phyloP scores from a whole-genome alignment of 2,329 filamentous ascomycete genomes.

The Dryadomyces quercus-mongolicae region DNA sequence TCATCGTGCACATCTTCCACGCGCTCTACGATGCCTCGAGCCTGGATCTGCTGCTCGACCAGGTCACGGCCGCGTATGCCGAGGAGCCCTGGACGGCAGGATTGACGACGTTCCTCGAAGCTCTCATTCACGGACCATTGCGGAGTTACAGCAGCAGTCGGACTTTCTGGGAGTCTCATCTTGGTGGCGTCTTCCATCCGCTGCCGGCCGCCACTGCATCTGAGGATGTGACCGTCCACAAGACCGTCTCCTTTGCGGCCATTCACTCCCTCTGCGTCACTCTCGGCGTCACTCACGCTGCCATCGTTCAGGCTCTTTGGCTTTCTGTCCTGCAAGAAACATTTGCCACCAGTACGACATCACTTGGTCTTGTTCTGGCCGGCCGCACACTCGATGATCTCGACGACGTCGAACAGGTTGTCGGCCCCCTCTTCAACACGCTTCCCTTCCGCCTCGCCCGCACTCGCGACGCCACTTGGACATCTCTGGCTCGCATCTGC shows the following conservation, averaged over 20 bases:
- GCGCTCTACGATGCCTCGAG: conserved; percentile 79
- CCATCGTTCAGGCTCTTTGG: conserved; percentile 68
- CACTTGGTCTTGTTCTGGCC: conserved; percentile 70
- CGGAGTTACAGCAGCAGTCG: conserved; percentile 25
- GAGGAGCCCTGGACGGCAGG: conserved; percentile 13
- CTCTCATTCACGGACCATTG: conserved; percentile 59
- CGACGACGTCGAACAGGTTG: conserved; percentile 51
- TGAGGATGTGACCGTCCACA: conserved; percentile 15
- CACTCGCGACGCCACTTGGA: conserved; percentile 35
- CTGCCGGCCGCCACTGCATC: conserved; percentile 12
- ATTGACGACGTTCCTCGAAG: conserved; percentile 52
- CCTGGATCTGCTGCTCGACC: conserved; percentile 52
- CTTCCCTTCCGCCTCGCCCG: conserved; percentile 50
- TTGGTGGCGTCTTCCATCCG: conserved; percentile 24
- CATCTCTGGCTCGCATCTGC: conserved; percentile 46
- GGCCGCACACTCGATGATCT: conserved; percentile 63
- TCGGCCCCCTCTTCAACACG: conserved; percentile 86
- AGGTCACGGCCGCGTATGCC: conserved; percentile 42
- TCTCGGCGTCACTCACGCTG: conserved; percentile 65
- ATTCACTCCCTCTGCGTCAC: conserved; percentile 42
- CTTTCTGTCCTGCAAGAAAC: conserved; percentile 45
- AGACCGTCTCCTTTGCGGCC: conserved; percentile 22
- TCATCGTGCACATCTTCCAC: conserved; percentile 68
- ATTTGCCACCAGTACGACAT: conserved; percentile 33
- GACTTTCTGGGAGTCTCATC: conserved; percentile 55